phyloP scores from a whole-genome alignment of 176 grass and related monocot genomes.

The Rhynchospora tenuis region DNA sequence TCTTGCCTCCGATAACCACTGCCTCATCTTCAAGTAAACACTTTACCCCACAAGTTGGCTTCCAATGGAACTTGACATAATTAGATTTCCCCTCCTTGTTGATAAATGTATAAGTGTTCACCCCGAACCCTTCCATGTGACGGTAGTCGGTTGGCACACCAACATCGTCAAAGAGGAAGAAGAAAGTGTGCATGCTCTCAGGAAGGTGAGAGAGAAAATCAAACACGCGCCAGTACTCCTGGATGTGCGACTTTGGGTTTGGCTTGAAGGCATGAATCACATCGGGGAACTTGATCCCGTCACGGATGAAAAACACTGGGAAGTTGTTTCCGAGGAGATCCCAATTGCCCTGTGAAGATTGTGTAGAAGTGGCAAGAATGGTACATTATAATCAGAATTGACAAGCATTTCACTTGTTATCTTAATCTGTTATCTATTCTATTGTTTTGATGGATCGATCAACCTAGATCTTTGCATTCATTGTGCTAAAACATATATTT shows the following conservation, averaged over 20 bases:
- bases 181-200: slow-evolving; percentile 90
- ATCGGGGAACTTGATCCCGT: slow-evolving; percentile 91
- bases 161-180: slow-evolving; percentile 95
- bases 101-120: slow-evolving; percentile 92
- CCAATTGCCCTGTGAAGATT: slow-evolving; percentile 52
- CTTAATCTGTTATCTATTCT: no score
- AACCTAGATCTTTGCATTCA: no score
- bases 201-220: slow-evolving; percentile 76
- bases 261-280: slow-evolving; percentile 95
- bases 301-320: slow-evolving; percentile 95
- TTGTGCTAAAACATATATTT: no score
- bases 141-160: slow-evolving; percentile 73
- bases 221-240: slow-evolving; percentile 89
- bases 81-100: slow-evolving; percentile 31
- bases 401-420: not conserved
- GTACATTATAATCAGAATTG: not conserved
- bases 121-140: slow-evolving; percentile 87
- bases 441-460: no score
- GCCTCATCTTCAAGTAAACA: slow-evolving; percentile 77
- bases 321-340: slow-evolving; percentile 92
- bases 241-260: slow-evolving; percentile 65
- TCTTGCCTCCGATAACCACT: slow-evolving; percentile 44
- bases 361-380: not conserved
- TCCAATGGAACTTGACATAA: slow-evolving; percentile 96
- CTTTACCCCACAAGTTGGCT: slow-evolving; percentile 66